phyloP scores from a whole-genome alignment of 1,139 yeast genomes.

The Pichia sp. region DNA sequence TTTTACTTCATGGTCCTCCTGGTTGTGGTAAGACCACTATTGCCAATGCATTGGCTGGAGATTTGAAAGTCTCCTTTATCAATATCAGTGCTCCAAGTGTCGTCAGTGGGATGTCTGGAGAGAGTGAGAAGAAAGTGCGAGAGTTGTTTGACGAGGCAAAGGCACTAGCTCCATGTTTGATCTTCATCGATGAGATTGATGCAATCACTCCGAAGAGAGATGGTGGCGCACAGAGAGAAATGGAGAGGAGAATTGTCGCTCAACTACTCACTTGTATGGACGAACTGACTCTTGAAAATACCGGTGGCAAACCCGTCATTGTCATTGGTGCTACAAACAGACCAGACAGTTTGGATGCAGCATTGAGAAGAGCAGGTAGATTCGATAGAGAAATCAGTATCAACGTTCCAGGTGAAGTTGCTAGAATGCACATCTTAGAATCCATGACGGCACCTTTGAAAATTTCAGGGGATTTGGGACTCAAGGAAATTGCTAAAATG shows the following conservation, averaged over 20 bases:
- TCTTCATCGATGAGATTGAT: constrained; percentile 93
- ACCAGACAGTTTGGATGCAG: constrained; percentile 97
- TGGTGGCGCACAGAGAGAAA: constrained; percentile 96
- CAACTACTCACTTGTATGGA: constrained; percentile 93
- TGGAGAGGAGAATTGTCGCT: constrained; percentile 97
- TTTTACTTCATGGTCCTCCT: constrained; percentile 92
- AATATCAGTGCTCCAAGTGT: constrained; percentile 93
- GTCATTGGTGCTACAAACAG: constrained; percentile 98
- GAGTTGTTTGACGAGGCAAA: constrained; percentile 94
- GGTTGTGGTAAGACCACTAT: constrained; percentile 98
- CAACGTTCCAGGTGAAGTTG: constrained; percentile 84
- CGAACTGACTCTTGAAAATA: constrained; percentile 78
- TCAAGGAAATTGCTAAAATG: constrained; percentile 68
- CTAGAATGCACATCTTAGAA: constrained; percentile 67
- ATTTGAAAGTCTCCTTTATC: constrained; percentile 85
- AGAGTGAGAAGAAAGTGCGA: constrained; percentile 86
- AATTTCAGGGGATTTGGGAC: constrained; percentile 66
- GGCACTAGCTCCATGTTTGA: constrained; percentile 79
- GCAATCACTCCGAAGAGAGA: constrained; percentile 98
- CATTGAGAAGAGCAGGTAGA: constrained; percentile 93
- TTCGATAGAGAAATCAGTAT: constrained; percentile 86
- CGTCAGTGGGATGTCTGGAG: constrained; percentile 99
- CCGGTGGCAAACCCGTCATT: constrained; percentile 89
- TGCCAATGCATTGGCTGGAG: constrained; percentile 95
- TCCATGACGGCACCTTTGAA: constrained; percentile 66